phyloP scores from a whole-genome alignment of 805 yeast genomes.

The Dipodascopsis uninucleata region DNA sequence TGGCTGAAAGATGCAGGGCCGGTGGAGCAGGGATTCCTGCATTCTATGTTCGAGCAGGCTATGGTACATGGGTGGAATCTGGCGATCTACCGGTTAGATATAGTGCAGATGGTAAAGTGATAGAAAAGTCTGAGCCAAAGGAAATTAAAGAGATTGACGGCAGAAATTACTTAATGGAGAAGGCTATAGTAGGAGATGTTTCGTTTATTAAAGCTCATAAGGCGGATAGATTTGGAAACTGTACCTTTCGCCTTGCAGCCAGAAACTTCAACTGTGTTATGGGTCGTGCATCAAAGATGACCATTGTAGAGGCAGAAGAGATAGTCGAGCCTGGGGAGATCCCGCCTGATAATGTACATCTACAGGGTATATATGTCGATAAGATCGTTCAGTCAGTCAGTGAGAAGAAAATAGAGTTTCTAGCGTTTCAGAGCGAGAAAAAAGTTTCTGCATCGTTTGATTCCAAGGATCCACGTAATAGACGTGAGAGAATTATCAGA shows the following conservation, averaged over 20 bases:
- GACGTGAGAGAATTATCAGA: slow-evolving; percentile 40
- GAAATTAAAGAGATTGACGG: slow-evolving; percentile 47
- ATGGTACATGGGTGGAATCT: slow-evolving; percentile 49
- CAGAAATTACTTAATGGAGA: slow-evolving; percentile 43
- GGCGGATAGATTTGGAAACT: slow-evolving; percentile 49
- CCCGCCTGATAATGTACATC: slow-evolving; percentile 45
- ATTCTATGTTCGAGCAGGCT: slow-evolving; percentile 49
- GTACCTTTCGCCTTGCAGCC: slow-evolving; percentile 47
- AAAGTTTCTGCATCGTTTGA: slow-evolving; percentile 5
- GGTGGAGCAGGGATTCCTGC: slow-evolving; percentile 51
- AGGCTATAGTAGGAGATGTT: slow-evolving; percentile 45
- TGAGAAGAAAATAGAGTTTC: slow-evolving; percentile 44
- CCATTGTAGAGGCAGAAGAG: slow-evolving; percentile 51
- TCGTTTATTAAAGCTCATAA: slow-evolving; percentile 48
- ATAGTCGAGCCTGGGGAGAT: slow-evolving; percentile 48
- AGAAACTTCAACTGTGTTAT: slow-evolving; percentile 46
- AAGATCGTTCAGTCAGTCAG: slow-evolving; percentile 42
- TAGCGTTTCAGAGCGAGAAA: slow-evolving; percentile 16
- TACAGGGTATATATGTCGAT: slow-evolving; percentile 47
- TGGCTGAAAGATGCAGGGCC: slow-evolving; percentile 49
- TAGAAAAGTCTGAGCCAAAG: slow-evolving; percentile 40
- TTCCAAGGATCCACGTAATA: slow-evolving; percentile 22
- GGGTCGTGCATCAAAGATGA: slow-evolving; percentile 45
- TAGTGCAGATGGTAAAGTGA: slow-evolving; percentile 39
- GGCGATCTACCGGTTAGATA: slow-evolving; percentile 47